Conservation (phyloP, 139 green algal genomes). For the Pseudopediastrum boryanum region DNA sequence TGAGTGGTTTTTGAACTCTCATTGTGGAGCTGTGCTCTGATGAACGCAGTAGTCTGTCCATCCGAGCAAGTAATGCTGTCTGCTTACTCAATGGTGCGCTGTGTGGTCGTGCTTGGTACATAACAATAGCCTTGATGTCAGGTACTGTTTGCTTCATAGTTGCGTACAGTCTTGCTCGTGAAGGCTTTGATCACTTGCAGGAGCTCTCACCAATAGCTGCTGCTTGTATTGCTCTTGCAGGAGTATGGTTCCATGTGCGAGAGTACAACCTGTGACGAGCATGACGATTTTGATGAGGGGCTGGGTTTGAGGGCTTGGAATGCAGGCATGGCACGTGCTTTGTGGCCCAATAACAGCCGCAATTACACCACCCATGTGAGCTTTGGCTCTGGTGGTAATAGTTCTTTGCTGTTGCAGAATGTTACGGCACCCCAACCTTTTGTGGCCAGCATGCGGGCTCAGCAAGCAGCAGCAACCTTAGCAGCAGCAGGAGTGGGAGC, state of each 20-base stretch:
- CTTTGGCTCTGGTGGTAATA: too few species aligned
- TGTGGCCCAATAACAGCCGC: constrained; percentile 24
- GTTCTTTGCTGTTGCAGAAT: too few species aligned
- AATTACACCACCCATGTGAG: constrained; percentile 22
- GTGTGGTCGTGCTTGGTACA: neutral
- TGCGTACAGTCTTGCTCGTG: too few species aligned
- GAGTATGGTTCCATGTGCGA: constrained; percentile 52
- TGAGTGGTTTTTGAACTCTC: too few species aligned
- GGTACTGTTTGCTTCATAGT: too few species aligned
- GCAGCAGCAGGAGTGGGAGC: too few species aligned
- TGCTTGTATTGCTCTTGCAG: neutral
- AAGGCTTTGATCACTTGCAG: too few species aligned
- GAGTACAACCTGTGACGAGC: constrained; percentile 49
- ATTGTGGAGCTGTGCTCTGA: too few species aligned
- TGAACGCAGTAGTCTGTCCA: constrained; percentile 7
- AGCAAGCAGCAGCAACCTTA: too few species aligned
- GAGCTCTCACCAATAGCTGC: neutral
- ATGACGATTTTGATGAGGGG: constrained; percentile 36
- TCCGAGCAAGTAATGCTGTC: neutral
- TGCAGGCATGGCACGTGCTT: constrained; percentile 11
- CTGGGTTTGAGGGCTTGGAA: constrained; percentile 31
- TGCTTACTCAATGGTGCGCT: neutral
- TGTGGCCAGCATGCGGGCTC: too few species aligned
- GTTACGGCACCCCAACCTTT: too few species aligned
- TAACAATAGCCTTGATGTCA: neutral